Evolutionary conservation across 129 eudicot species (phyloP).

Genomic region (Artemisia annua): DNA sequence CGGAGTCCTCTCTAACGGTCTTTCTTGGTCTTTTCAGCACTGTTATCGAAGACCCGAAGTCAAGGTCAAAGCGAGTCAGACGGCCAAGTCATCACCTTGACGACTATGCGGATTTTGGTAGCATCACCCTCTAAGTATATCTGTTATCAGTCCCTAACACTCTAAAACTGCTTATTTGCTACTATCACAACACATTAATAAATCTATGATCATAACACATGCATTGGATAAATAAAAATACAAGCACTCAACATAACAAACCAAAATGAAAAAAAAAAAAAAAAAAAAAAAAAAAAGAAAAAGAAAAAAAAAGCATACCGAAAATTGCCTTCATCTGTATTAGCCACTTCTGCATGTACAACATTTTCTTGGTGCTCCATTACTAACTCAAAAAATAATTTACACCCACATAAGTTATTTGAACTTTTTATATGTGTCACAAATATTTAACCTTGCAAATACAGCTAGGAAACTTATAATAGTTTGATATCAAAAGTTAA

Average conservation of each 20-base stretch:
- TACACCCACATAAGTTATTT: background rate
- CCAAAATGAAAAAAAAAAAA: conserved; percentile 7
- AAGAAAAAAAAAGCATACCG: conserved; percentile 45
- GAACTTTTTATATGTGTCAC: conserved; percentile 1
- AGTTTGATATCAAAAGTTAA: background rate
- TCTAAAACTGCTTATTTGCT: background rate
- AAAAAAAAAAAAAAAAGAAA: conserved; percentile 30
- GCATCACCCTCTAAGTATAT: too few relatives aligned
- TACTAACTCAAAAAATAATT: conserved; percentile 8
- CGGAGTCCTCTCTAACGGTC: too few relatives aligned
- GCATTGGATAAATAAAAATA: conserved; percentile 4
- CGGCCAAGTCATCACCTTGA: too few relatives aligned
- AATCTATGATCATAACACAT: background rate
- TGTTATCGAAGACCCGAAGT: too few relatives aligned
- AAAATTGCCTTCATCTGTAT: conserved; percentile 28
- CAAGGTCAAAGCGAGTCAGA: too few relatives aligned
- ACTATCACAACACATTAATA: background rate
- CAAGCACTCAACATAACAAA: conserved; percentile 10
- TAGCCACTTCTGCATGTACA: conserved; percentile 3
- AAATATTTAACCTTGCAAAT: conserved; percentile 1
- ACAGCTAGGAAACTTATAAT: conserved; percentile 1
- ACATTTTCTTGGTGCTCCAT: conserved; percentile 22
- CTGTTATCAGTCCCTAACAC: too few relatives aligned
- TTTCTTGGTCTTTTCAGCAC: too few relatives aligned
- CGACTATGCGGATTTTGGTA: too few relatives aligned